phyloP scores from a whole-genome alignment of 2,329 filamentous ascomycete species.

The Trichophyton schoenleinii region DNA sequence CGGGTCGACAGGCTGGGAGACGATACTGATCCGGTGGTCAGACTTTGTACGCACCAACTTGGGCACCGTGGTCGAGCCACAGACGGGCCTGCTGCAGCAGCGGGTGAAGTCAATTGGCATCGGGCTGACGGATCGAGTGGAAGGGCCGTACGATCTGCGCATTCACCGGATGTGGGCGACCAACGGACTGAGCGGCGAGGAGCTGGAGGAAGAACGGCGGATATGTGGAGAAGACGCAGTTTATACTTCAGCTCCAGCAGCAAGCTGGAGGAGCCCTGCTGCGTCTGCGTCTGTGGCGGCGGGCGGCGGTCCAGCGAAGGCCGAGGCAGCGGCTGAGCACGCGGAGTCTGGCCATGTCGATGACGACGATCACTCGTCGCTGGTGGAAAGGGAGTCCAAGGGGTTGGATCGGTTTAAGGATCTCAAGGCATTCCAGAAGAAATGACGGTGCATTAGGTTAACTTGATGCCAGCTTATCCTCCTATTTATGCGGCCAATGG shows the following conservation, averaged over 20 bases:
- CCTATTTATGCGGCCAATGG: neutral
- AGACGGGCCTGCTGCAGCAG: slow-evolving; percentile 75
- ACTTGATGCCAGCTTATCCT: too few species aligned
- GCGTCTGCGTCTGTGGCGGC: neutral
- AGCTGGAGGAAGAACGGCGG: slow-evolving; percentile 29
- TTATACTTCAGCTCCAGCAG: slow-evolving; percentile 18
- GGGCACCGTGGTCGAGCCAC: slow-evolving; percentile 82
- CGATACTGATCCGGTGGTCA: slow-evolving; percentile 76
- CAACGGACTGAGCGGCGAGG: slow-evolving; percentile 45
- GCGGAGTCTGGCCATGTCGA: neutral
- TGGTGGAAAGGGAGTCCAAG: slow-evolving; percentile 13
- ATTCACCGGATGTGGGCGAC: slow-evolving; percentile 87
- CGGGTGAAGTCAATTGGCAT: slow-evolving; percentile 78
- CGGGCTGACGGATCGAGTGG: slow-evolving; percentile 75
- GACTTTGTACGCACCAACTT: slow-evolving; percentile 94
- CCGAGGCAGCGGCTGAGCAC: neutral
- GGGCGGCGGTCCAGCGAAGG: neutral
- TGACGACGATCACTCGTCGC: slow-evolving; percentile 5
- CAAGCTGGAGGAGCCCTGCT: too few species aligned
- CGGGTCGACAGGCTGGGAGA: slow-evolving; percentile 73
- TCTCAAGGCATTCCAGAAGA: slow-evolving; percentile 26
- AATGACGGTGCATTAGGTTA: neutral
- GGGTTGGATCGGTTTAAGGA: slow-evolving; percentile 21
- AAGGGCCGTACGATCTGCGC: slow-evolving; percentile 75
- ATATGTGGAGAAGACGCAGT: slow-evolving; percentile 31